Conservation (phyloP, 192 early-diverging fungal genomes). For the Powellomyces hirtus region DNA sequence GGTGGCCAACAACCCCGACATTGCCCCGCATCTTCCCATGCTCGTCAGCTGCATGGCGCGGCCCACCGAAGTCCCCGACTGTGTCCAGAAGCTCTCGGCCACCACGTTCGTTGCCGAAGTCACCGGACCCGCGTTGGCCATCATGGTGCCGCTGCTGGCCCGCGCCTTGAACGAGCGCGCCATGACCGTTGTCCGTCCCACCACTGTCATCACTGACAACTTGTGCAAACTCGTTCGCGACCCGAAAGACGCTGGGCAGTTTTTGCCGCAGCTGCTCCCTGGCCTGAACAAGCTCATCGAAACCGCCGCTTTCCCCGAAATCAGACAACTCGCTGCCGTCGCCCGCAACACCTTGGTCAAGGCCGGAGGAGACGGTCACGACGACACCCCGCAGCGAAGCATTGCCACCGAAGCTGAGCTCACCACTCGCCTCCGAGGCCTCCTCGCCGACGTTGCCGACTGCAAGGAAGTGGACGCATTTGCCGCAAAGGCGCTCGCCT, state of each 20-base stretch:
- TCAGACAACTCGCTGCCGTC: slow-evolving; percentile 50
- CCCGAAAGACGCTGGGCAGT: slow-evolving; percentile 71
- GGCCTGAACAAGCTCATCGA: slow-evolving; percentile 71
- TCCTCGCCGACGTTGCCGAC: slow-evolving; percentile 22
- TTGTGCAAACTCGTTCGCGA: slow-evolving; percentile 79
- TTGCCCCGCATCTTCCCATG: slow-evolving; percentile 69
- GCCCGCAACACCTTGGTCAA: slow-evolving; percentile 61
- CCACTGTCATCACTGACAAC: slow-evolving; percentile 78
- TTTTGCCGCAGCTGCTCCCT: slow-evolving; percentile 76
- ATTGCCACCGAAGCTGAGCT: slow-evolving; percentile 22
- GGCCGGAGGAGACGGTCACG: slow-evolving; percentile 44
- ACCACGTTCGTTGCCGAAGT: slow-evolving; percentile 77
- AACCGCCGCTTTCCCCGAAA: slow-evolving; percentile 71
- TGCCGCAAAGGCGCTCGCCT: slow-evolving; percentile 24
- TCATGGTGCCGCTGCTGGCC: slow-evolving; percentile 64
- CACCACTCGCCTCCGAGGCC: slow-evolving; percentile 2
- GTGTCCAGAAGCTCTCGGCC: slow-evolving; percentile 67
- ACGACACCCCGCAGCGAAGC: not conserved
- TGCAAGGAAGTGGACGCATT: slow-evolving; percentile 31
- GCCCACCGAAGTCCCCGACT: slow-evolving; percentile 70
- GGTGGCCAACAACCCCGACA: slow-evolving; percentile 74
- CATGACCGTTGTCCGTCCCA: slow-evolving; percentile 63
- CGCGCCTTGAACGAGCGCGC: slow-evolving; percentile 62
- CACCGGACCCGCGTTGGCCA: slow-evolving; percentile 68
- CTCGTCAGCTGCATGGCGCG: slow-evolving; percentile 72